Evolutionary conservation across 257 asterid species (phyloP).

Genomic region (Eustoma russellianum): DNA sequence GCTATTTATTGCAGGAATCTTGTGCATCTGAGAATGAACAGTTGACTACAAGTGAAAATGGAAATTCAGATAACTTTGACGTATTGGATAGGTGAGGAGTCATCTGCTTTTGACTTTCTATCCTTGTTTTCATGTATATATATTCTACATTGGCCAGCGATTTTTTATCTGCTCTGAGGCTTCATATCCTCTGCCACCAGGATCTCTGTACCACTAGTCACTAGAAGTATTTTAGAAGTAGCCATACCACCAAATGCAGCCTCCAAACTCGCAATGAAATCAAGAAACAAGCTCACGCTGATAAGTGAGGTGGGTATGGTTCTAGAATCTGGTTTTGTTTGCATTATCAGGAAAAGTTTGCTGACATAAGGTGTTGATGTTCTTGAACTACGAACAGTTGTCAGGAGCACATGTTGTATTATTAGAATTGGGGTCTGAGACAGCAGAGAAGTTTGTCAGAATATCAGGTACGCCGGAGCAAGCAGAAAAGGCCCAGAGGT

Average conservation of each 20-base stretch:
- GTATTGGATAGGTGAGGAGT: conserved; percentile 42
- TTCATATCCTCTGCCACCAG: conserved; percentile 18
- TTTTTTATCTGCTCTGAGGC: neutral
- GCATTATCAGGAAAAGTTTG: neutral
- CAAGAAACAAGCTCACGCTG: conserved; percentile 56
- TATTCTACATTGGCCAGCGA: neutral
- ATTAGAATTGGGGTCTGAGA: conserved; percentile 41
- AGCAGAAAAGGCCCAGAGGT: conserved; percentile 82
- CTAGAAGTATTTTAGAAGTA: conserved; percentile 69
- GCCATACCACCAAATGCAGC: conserved; percentile 77
- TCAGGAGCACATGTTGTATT: conserved; percentile 75
- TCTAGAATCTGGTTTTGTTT: conserved; percentile 4
- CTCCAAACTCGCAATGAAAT: conserved; percentile 47
- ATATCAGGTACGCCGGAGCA: conserved; percentile 86
- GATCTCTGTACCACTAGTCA: conserved; percentile 56
- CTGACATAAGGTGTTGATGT: neutral
- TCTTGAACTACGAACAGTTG: conserved; percentile 27
- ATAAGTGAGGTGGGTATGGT: conserved; percentile 58
- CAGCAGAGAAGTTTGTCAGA: conserved; percentile 56
- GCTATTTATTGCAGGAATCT: conserved; percentile 35
- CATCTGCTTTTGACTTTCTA: neutral
- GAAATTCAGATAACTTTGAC: conserved; percentile 42
- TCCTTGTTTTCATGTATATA: neutral
- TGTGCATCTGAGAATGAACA: conserved; percentile 30
- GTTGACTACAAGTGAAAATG: conserved; percentile 44